phyloP scores from a whole-genome alignment of 768 basidiomycete genomes.

The Psilocybe azurescens region DNA sequence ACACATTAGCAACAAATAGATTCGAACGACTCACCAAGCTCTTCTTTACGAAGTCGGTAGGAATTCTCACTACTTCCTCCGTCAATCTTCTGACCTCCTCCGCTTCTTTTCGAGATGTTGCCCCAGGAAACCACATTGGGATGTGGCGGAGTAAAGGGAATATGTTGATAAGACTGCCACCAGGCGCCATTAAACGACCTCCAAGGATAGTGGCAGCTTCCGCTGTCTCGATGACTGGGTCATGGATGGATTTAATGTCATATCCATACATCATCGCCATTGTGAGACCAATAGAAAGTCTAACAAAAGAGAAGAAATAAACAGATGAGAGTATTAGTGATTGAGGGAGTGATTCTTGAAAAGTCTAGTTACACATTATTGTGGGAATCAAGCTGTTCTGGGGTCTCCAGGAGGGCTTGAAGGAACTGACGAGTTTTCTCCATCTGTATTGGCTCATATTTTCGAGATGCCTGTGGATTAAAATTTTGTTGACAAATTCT shows the following conservation, averaged over 20 bases:
- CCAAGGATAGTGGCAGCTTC: conserved; percentile 22
- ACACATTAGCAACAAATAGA: not conserved
- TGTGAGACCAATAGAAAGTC: not conserved
- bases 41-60: not conserved
- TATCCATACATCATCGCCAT: conserved; percentile 35
- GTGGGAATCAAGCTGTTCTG: not conserved
- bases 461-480: not conserved
- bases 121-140: conserved; percentile 37
- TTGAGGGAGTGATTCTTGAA: too few relatives aligned
- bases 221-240: conserved; percentile 25
- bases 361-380: conserved; percentile 5
- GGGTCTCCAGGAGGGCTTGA: conserved; percentile 1
- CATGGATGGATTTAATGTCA: conserved; percentile 26
- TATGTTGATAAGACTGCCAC: conserved; percentile 29
- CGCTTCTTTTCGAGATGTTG: not conserved
- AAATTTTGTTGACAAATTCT: conserved; percentile 13
- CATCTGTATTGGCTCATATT: conserved; percentile 3
- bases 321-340: not conserved
- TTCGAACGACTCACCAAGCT: not conserved
- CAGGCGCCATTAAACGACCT: conserved; percentile 22
- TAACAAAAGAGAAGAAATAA: not conserved
- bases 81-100: not conserved
- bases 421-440: not conserved
- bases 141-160: conserved; percentile 38
- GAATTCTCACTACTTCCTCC: conserved; percentile 2